Percentiles rank a stretch among this genome's conserved stretches.
Evolutionary conservation across 2,329 filamentous ascomycete genomes (phyloP).

Genomic region (Phyllosticta paracitricarpa): DNA sequence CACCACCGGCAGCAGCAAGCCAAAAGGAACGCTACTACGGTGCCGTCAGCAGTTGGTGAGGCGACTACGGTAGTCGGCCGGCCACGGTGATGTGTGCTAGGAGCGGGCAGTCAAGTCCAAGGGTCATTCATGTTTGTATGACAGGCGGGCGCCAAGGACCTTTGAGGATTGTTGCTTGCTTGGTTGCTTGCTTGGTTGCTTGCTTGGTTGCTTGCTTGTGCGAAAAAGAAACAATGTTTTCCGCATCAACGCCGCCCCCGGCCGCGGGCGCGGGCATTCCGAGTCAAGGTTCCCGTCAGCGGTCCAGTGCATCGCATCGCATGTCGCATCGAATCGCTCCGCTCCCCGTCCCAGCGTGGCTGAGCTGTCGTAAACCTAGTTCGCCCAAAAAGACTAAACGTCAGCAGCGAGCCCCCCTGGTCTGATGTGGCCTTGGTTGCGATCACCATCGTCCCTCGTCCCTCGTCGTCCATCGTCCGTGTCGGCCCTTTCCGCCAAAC

Average conservation of each 20-base stretch:
- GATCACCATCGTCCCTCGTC: neutral
- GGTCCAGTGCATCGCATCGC: neutral
- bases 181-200: no score
- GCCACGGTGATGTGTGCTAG: neutral
- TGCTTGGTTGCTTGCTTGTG: no score
- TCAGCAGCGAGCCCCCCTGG: neutral
- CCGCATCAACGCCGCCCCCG: neutral
- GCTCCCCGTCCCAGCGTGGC: neutral
- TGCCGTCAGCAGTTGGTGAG: neutral
- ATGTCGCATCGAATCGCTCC: neutral
- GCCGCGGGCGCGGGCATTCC: no score
- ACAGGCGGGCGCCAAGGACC: neutral
- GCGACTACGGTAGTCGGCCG: neutral
- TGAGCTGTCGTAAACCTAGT: neutral
- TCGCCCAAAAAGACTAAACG: neutral
- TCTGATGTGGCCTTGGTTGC: neutral
- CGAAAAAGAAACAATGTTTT: neutral
- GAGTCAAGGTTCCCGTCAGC: neutral
- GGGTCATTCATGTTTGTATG: no score
- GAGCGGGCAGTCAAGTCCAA: neutral
- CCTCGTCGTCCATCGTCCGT: neutral
- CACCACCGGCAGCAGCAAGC: neutral
- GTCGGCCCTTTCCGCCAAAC: neutral
- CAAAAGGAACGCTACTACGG: no score
- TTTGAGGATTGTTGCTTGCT: neutral